Evolutionary conservation across 106 monocot species (phyloP), one percentile per base, ranked within the genome.

Genomic region (Acorus gramineus): DNA sequence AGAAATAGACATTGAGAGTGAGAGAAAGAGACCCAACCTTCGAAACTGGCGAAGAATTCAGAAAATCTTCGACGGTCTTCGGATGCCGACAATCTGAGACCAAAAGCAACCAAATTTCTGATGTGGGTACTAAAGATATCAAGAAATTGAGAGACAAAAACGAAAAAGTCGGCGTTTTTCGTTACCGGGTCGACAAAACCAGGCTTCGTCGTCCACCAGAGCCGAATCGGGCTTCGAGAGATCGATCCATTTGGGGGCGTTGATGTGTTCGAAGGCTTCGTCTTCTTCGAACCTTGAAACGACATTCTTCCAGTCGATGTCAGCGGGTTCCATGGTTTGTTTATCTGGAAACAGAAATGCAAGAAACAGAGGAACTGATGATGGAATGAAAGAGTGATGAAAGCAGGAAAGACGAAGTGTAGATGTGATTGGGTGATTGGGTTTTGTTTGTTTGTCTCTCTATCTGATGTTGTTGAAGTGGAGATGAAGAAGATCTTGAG

Each of bases 141-240:
- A 46, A 55, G 12, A 12, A 13, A 50, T 13, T 44, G 2, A 55
- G 53, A 44, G 60, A 47, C 14, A 10, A 56, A 8, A 68, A 42
- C 4, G 0, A 49, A 8, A 0, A 4, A 49, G 28, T 56, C 11
- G 2, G 14, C 28, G 5, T 52, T 28, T 9, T 28, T 28, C 28
- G 28, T 28, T 56, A 83, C 86, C 93, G 5, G 95, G 76, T 61
- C 90, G 95, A 72, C 95, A 95, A 76, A 95, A 95, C 90, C 87
- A 95, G 59, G 84, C 71, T 43, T 78, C 95, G 76, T 84, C 90
- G 60, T 77, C 79, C 64, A 4, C 53, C 4, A 67, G 57, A 8
- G 50, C 8, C 45, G 13, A 68, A 62, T 78, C 55, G 67, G 78
- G 83, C 11, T 53, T 44, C 47, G 78, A 61, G 69, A 95, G 77